A percentile compares a stretch with the other conserved stretches of the same genome.
Conservation (phyloP, 1,139 yeast species). For the Sugiyamaella pinicola region DNA sequence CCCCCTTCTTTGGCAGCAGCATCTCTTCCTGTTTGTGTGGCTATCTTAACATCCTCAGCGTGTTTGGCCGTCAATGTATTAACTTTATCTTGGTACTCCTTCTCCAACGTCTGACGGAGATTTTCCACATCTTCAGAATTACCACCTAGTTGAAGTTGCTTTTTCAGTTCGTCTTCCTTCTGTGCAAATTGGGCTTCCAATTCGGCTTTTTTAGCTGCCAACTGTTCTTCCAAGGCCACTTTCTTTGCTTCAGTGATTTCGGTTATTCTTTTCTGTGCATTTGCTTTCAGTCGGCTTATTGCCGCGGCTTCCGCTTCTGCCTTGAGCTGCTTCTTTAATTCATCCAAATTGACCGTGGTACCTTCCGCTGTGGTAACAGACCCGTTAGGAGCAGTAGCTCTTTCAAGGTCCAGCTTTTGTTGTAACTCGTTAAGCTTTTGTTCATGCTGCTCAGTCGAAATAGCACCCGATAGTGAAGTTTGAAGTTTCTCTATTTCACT, state of each 20-base stretch:
- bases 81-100: slow-evolving; percentile 14
- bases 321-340: slow-evolving; percentile 4
- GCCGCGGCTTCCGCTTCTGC: slow-evolving; percentile 14
- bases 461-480: not conserved
- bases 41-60: slow-evolving; percentile 10
- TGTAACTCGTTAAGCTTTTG: slow-evolving; percentile 14
- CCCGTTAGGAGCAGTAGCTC: not conserved
- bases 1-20: slow-evolving; percentile 20
- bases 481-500: slow-evolving; percentile 15
- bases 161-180: slow-evolving; percentile 18
- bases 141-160: slow-evolving; percentile 19
- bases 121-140: not conserved
- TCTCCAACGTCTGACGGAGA: slow-evolving; percentile 3
- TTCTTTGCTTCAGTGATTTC: slow-evolving; percentile 8
- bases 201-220: slow-evolving; percentile 19
- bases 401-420: slow-evolving; percentile 13
- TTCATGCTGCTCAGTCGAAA: slow-evolving; percentile 11
- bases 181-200: slow-evolving; percentile 13
- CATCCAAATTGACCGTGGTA: slow-evolving; percentile 5
- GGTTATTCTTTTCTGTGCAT: slow-evolving; percentile 14
- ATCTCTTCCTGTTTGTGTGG: slow-evolving; percentile 18
- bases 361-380: slow-evolving; percentile 5
- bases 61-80: not conserved
- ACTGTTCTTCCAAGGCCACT: slow-evolving; percentile 17
- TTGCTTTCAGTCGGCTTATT: slow-evolving; percentile 8